phyloP scores from a whole-genome alignment of 2,329 filamentous ascomycete genomes.

The Stemphylium vesicarium region DNA sequence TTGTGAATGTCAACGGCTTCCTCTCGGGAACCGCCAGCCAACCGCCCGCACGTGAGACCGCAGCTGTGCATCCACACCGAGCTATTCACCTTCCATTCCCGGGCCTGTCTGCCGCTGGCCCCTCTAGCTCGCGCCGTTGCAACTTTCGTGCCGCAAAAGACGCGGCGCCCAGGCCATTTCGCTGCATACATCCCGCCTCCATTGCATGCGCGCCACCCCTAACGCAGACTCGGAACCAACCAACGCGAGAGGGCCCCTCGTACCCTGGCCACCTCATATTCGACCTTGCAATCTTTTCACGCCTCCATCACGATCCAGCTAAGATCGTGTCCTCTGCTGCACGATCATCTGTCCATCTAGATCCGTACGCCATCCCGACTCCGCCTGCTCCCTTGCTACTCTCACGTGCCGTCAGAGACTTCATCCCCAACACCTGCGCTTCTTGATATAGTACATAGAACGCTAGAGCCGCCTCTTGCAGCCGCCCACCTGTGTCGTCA shows the following conservation, averaged over 20 bases:
- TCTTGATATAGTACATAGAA: neutral
- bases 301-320: conserved; percentile 1
- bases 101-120: neutral
- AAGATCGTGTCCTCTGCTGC: conserved; percentile 4
- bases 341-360: conserved; percentile 8
- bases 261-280: neutral
- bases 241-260: neutral
- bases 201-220: neutral
- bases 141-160: too few relatives aligned
- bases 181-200: neutral
- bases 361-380: neutral
- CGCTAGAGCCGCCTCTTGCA: neutral
- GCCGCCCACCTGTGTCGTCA: conserved; percentile 6
- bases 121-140: neutral
- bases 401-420: neutral
- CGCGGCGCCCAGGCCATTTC: too few relatives aligned
- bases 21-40: neutral
- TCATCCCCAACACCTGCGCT: neutral
- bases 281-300: neutral
- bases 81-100: neutral
- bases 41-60: conserved; percentile 1
- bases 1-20: neutral
- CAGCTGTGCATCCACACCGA: neutral
- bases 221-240: neutral
- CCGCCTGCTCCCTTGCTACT: neutral